Evolutionary conservation across 805 yeast genomes (phyloP), one percentile per base, ranked within the genome.

Genomic region (Cyberlindnera sargentensis): DNA sequence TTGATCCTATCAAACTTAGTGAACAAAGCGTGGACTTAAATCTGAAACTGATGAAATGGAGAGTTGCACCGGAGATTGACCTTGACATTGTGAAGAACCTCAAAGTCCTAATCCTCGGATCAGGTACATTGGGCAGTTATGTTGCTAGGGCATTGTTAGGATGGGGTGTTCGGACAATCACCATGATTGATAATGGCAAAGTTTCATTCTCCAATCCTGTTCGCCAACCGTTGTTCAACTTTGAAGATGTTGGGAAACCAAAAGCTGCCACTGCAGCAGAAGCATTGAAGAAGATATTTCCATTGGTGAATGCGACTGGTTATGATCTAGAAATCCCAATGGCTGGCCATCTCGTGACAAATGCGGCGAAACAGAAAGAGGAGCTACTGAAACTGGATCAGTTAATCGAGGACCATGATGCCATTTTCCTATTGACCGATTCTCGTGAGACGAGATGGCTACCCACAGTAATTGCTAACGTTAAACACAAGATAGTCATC

Each of bases 391-490:
- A 57, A 40, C 62, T 93, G 23, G 66, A 65, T 26, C 52, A 65
- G 34, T 66, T 89, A 6, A 76, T 87, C 25, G 70, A 72, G 15
- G 66, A 63, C 0, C 91, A 88, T 60, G 99, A 93, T 62, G 84
- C 73, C 0, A 60, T 91, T 0, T 93, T 83, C 53, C 63, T 95
- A 30, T 67, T 90, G 37, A 86, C 90, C 84, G 99, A 93, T 60
- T 88, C 97, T 5, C 73, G 99, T 42, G 99, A 93, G 60, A 78
- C 96, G 1, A 72, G 99, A 50, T 93, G 99, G 99, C 69, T 93
- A n/a, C 99, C 99, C 1, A 84, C 98, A 0, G 78, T 91, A 1
- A 63, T 93, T 34, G 86, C 88, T 0, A 71, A 77, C 42, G 80
- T 81, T 2, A 65, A 74, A 56, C 60, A 72, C 38, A 93, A 93